These are phyloP conservation scores for Leishmania braziliensis DNA, from an alignment of 208 protist genomes.

Conservation along the genomic window DNA sequence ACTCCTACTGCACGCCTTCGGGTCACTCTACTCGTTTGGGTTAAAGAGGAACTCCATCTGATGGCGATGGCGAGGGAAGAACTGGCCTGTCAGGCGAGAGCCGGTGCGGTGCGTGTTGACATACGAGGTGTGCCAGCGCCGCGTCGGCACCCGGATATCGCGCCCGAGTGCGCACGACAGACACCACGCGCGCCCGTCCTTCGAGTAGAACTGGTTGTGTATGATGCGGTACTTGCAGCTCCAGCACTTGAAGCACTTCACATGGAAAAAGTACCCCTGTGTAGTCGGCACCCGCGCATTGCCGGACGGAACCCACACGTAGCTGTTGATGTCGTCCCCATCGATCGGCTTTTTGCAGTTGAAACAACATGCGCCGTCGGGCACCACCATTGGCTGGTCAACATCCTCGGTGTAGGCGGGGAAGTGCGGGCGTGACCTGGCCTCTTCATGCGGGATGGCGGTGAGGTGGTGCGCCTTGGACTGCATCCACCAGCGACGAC, in stretches of 20 bases:
- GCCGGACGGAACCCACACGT: slow-evolving; percentile 88
- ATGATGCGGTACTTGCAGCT: slow-evolving; percentile 85
- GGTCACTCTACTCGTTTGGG: slow-evolving; percentile 59
- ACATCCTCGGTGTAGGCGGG: slow-evolving; percentile 88
- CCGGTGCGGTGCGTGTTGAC: slow-evolving; percentile 90
- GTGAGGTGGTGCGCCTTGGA: slow-evolving; percentile 89
- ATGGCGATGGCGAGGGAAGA: slow-evolving; percentile 84
- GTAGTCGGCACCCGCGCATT: slow-evolving; percentile 82
- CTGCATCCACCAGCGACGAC: slow-evolving; percentile 86
- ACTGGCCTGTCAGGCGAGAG: slow-evolving; percentile 79
- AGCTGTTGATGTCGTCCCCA: slow-evolving; percentile 72
- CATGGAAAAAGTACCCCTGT: slow-evolving; percentile 92
- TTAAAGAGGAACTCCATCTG: slow-evolving; percentile 91
- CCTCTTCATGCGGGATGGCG: slow-evolving; percentile 82
- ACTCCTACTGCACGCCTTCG: not conserved
- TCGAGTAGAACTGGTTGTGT: slow-evolving; percentile 92
- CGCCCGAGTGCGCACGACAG: slow-evolving; percentile 81
- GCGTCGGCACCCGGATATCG: slow-evolving; percentile 81
- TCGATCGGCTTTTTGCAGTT: slow-evolving; percentile 84
- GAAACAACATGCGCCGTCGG: slow-evolving; percentile 75
- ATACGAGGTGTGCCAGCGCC: slow-evolving; percentile 90
- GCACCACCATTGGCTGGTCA: slow-evolving; percentile 80
- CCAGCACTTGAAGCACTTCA: slow-evolving; percentile 91
- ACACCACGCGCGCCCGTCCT: slow-evolving; percentile 85
- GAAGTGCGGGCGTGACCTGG: slow-evolving; percentile 76